A percentile compares a stretch with the other conserved stretches of the same genome.
Evolutionary conservation across 176 grass and related monocot species (phyloP).

Genomic region (Juncus inflexus): DNA sequence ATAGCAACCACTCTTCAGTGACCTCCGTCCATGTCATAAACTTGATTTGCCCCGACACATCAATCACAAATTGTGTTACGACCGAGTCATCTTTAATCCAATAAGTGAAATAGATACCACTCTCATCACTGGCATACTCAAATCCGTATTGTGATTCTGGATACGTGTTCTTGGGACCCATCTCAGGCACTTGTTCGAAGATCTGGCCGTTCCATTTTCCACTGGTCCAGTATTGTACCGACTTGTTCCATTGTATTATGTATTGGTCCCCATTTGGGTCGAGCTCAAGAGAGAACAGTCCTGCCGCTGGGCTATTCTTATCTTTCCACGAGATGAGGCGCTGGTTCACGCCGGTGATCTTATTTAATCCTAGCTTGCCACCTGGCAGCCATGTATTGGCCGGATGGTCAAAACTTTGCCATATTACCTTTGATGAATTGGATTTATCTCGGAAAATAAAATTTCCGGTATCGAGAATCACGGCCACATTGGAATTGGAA

Average conservation of each 20-base stretch:
- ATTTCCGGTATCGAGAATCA: conserved; percentile 35
- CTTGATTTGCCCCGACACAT: conserved; percentile 32
- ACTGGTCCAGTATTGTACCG: conserved; percentile 31
- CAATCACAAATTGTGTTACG: conserved; percentile 22
- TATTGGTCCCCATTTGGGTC: conserved; percentile 36
- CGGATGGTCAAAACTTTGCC: conserved; percentile 56
- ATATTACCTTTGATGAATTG: conserved; percentile 33
- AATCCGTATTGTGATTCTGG: background rate
- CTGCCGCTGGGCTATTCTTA: conserved; percentile 27
- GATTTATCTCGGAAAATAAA: conserved; percentile 29
- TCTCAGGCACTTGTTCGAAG: conserved; percentile 36
- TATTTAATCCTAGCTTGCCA: conserved; percentile 43
- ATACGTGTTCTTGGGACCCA: background rate
- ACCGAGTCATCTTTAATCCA: conserved; percentile 22
- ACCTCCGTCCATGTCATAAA: conserved; percentile 25
- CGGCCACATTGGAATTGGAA: conserved; percentile 11
- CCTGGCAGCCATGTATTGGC: conserved; percentile 50
- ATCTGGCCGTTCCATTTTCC: conserved; percentile 38
- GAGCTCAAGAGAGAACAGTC: conserved; percentile 18
- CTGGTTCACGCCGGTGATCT: conserved; percentile 30
- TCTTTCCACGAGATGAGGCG: conserved; percentile 49
- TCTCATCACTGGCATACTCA: conserved; percentile 23
- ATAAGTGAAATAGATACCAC: conserved; percentile 37
- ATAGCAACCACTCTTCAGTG: conserved; percentile 29
- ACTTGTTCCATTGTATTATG: conserved; percentile 13